Conservation (phyloP, 2,329 filamentous ascomycete genomes). For the Monilinia fructigena region DNA sequence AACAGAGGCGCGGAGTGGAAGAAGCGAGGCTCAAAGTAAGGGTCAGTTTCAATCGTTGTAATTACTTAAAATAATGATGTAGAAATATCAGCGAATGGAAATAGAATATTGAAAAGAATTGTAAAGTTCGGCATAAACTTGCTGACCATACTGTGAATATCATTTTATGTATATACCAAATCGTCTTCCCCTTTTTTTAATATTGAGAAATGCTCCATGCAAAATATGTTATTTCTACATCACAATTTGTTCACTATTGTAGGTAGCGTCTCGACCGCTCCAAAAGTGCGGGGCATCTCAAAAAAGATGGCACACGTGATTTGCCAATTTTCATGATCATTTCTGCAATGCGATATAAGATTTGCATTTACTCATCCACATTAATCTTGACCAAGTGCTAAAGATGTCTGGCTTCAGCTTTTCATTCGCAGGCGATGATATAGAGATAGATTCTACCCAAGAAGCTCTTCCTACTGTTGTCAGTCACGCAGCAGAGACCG, state of each 20-base stretch:
- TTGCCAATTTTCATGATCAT: conserved; percentile 3
- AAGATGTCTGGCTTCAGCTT: conserved; percentile 44
- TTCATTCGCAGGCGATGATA: conserved; percentile 62
- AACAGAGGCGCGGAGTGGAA: conserved; percentile 42
- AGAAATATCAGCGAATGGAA: conserved; percentile 5
- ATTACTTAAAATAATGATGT: conserved; percentile 6
- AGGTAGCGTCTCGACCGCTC: background rate
- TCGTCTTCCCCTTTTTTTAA: background rate
- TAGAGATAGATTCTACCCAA: conserved; percentile 45
- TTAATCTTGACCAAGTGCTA: background rate
- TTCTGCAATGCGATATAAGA: background rate
- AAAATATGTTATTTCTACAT: background rate
- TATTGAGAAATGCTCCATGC: background rate
- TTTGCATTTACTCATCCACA: background rate
- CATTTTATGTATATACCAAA: background rate
- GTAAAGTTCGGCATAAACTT: background rate
- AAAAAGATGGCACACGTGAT: conserved; percentile 4
- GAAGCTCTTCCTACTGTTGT: conserved; percentile 6
- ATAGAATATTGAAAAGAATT: background rate
- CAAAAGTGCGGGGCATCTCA: conserved; percentile 15
- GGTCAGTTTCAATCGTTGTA: conserved; percentile 8
- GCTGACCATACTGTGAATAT: background rate
- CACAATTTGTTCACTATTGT: background rate
- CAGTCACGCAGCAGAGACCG: conserved; percentile 40
- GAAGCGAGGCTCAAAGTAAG: conserved; percentile 42